phyloP scores from a whole-genome alignment of 225 moss, liverwort and hornwort genomes.

The Polytrichum commune region DNA sequence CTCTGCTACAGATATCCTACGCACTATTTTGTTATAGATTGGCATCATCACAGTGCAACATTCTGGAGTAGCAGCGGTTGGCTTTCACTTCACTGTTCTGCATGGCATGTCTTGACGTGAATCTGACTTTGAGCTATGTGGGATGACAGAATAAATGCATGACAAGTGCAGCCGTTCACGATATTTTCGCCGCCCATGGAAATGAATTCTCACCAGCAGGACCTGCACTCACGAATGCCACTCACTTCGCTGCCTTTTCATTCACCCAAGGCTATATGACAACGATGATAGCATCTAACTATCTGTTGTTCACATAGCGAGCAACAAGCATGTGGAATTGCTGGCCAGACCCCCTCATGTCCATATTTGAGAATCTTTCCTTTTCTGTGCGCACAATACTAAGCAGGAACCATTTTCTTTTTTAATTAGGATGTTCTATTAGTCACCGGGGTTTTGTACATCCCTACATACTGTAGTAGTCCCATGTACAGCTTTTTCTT shows the following conservation, averaged over 20 bases:
- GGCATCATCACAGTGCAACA: not conserved
- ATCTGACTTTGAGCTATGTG: not conserved
- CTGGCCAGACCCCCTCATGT: not conserved
- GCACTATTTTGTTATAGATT: not conserved
- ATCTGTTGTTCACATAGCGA: constrained; percentile 15
- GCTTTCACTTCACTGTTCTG: not conserved
- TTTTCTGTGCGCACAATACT: not conserved
- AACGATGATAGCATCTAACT: constrained; percentile 24
- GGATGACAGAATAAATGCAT: constrained; percentile 40
- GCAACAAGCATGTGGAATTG: not conserved
- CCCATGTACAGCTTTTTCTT: constrained; percentile 19
- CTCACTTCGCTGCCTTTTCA: constrained; percentile 37
- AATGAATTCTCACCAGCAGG: constrained; percentile 23
- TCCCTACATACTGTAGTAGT: not conserved
- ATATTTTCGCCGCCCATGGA: constrained; percentile 15
- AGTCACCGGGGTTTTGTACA: not conserved
- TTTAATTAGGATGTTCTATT: not conserved
- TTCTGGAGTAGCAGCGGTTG: not conserved
- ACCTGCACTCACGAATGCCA: constrained; percentile 35
- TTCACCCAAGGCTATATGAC: constrained; percentile 25
- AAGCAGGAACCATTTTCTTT: not conserved
- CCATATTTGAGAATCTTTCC: not conserved
- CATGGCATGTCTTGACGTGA: not conserved
- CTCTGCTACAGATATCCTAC: not conserved
- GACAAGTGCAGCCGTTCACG: constrained; percentile 20